A percentile compares a stretch with the other conserved stretches of the same genome.
These are phyloP conservation scores for Dalbergia oliveri DNA, from an alignment of 306 rosid species.

Conservation along the genomic window DNA sequence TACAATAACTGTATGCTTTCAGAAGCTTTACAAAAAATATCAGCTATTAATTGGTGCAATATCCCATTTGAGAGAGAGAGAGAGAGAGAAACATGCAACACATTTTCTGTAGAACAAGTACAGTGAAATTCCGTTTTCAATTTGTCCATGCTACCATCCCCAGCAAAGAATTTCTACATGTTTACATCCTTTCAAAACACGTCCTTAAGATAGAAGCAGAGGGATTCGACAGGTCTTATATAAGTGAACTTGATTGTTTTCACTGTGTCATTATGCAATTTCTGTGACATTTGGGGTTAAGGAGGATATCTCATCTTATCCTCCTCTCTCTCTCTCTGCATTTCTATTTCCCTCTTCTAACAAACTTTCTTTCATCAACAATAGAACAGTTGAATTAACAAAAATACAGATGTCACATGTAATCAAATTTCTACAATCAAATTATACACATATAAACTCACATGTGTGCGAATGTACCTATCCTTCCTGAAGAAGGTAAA, in stretches of 20 bases:
- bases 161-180: conserved; percentile 10
- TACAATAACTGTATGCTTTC: conserved; percentile 21
- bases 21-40: conserved; percentile 1
- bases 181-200: background rate
- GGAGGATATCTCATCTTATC: background rate
- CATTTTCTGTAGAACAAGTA: conserved; percentile 25
- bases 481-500: conserved; percentile 95
- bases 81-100: background rate
- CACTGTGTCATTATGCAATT: conserved; percentile 3
- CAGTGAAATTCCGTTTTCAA: background rate
- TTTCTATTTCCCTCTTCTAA: background rate
- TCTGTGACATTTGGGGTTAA: background rate
- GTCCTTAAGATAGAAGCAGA: background rate
- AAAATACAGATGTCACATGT: conserved; percentile 2
- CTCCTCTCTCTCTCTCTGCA: background rate
- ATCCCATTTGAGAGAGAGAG: background rate
- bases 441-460: background rate
- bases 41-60: background rate
- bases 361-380: background rate
- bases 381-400: background rate
- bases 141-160: conserved; percentile 1
- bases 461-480: background rate
- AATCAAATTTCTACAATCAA: background rate
- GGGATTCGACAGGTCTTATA: conserved; percentile 2
- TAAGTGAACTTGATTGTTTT: background rate